Base-by-base conservation (phyloP, 805 yeast genomes). In the Zygotorulaspora sp. region DNA sequence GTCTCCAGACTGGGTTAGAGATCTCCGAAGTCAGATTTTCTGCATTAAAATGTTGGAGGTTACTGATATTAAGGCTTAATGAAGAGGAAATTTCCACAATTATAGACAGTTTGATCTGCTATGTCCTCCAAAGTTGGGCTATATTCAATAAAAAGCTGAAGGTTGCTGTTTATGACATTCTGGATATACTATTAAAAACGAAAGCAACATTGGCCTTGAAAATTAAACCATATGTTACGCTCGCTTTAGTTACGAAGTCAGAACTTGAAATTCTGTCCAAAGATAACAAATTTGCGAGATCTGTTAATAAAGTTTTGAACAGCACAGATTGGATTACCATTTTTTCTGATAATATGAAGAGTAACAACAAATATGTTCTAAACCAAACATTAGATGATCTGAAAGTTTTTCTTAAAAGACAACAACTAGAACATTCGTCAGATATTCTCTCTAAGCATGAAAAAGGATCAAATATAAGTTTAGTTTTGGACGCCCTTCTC, bases 1-100 rank as follows among this genome's bases (percentile, higher is more conserved):
- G 95, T 50, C 63, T 90, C 9, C 96, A 87, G 54, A 78, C 88
- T 1, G 80, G 90, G 0, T 61, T 89, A 15, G 88, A 80, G 26
- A 73, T 72, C 13, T 63, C 71, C 0, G 77, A 76, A 16, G 68
- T 88, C 10, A 80, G 80, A 42, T 64, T 65, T 11, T 72, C 73
- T 26, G 76, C 90, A 0, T 63, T 92, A 28, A 66, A 70, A 32
- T 82, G 92, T 38, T 80, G 96, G 82, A 68, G 70, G 35, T 66
- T 70, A 2, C 64, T 90, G 35, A 73, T 85, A 2, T 64, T 69
- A 12, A 68, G 67, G n/a, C 59, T 90, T 12, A 74, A 68, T 10
- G 70, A 74, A 19, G 66, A 71, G 2, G 78, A 80, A 42, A 64
- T 85, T 25, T 72, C 74, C 0, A 77, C 85, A 2, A 68, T 89